phyloP scores from a whole-genome alignment of 345 rosid genomes.

The Camelina sativa region DNA sequence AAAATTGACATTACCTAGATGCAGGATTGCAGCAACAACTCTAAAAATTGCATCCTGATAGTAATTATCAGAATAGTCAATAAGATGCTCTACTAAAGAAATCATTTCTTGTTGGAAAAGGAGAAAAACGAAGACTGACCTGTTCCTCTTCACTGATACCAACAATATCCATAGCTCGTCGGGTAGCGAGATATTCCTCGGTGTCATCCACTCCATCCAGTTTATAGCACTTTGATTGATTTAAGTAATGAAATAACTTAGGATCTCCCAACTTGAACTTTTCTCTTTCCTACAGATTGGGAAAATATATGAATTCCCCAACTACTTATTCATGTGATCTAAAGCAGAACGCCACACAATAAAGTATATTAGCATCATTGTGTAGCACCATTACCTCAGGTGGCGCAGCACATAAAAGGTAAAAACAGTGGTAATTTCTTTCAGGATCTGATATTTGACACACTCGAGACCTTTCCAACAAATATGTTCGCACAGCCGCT shows the following conservation, averaged over 20 bases:
- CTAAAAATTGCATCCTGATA: conserved; percentile 92
- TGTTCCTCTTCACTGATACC: conserved; percentile 98
- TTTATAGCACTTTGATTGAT: conserved; percentile 81
- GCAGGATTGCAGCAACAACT: conserved; percentile 96
- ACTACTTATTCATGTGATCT: conserved; percentile 24
- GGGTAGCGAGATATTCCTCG: conserved; percentile 92
- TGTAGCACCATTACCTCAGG: conserved; percentile 69
- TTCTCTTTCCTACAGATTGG: conserved; percentile 69
- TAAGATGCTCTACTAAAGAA: conserved; percentile 29
- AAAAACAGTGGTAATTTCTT: conserved; percentile 98
- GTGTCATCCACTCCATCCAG: conserved; percentile 90
- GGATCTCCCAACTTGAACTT: conserved; percentile 79
- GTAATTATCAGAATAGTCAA: conserved; percentile 35
- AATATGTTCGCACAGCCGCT: conserved; percentile 94
- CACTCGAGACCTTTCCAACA: conserved; percentile 98
- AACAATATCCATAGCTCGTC: conserved; percentile 98
- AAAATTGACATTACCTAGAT: conserved; percentile 93
- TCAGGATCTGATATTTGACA: conserved; percentile 98
- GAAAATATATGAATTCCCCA: conserved; percentile 24
- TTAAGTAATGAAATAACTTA: conserved; percentile 79
- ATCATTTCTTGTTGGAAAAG: conserved; percentile 30
- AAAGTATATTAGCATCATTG: conserved; percentile 18
- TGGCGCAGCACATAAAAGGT: conserved; percentile 96
- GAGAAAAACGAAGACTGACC: conserved; percentile 53
- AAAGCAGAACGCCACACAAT: conserved; percentile 21